Evolutionary conservation across 2,329 filamentous ascomycete genomes (phyloP), one percentile per base, ranked within the genome.

Genomic region (Helotiales sp.): DNA sequence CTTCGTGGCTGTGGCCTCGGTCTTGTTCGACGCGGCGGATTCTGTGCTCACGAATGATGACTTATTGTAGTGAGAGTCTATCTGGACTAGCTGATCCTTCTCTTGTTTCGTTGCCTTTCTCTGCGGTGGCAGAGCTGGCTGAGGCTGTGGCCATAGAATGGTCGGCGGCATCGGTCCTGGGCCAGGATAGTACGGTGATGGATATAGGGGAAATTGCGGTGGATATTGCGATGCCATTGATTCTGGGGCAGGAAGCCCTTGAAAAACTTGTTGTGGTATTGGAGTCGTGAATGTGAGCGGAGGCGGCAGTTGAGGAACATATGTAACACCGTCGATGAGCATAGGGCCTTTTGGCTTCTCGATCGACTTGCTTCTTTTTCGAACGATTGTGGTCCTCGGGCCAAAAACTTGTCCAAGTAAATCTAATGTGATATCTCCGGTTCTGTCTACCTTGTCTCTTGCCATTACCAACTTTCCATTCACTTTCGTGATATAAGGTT

Each of bases 391-490:
- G 38, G 53, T 54, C 31, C 30, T 59, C 38, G 17, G 30, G 19
- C 60, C 60, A 51, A 68, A 69, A 1, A 56, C 52, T 33, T 66
- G 60, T 54, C 62, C 63, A 5, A 70, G 31, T 0, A 69, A 52
- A 57, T 66, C 56, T 5, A 66, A 47, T 6, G 55, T 57, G 7
- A 58, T 25, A 2, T 55, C 56, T 2, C 40, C 25, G 4, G 33
- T 31, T 38, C 59, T 67, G n/a, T 63, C 52, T 22, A 52, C 61
- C 46, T 65, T 69, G 6, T 62, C 50, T 19, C 67, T 65, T 22
- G 65, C 68, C 64, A 70, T 64, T 5, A 68, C 66, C 5, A 70
- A 55, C 52, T 61, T 66, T 17, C 69, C 69, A 31, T 67, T 68
- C 27, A 67, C 42, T 50, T 69, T 70, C 9, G 68, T 69, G 5